Evolutionary conservation across 2,329 filamentous ascomycete species (phyloP), one percentile per base, ranked within the genome.

Genomic region (Leptodontidium sp.): DNA sequence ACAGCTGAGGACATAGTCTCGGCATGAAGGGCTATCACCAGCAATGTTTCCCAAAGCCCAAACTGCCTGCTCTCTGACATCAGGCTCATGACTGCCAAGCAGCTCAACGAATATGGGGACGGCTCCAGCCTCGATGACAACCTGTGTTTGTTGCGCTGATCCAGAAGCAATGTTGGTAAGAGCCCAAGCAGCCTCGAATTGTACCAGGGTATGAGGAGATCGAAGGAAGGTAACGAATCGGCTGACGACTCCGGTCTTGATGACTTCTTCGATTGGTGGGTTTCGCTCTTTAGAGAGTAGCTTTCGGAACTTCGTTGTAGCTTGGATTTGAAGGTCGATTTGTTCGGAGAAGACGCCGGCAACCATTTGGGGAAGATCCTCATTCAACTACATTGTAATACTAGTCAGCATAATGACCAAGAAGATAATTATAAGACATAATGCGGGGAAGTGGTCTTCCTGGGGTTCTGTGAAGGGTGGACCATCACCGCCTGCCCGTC

Each of bases 21-120:
- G 91, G 88, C 96, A 99, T 78, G 93, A 90, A 73, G 96, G 96
- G 86, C 95, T 98, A 81, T 99, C 96, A 83, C 96, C 96, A 73
- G 96, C 96, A 83, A 99, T 99, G 84, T 99, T 99, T 79, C 96
- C 96, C 65, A 99, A 86, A 55, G 96, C 96, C 96, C 96, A 99
- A 66, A 99, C 96, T 68, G 96, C 96, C 83, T 99, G 96, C 83
- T 99, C 96, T 75, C 96, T 89, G 55, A 99, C 96, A 86, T 99
- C 96, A 65, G 96, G 95, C 84, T 99, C 96, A 70, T 93, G 96
- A 85, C 95, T 98, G 79, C 87, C 93, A 74, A 99, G 87, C 70
- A 99, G 88, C 85, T 99, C 95, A 74, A 98, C 95, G 77, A 99
- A 99, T 81, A 99, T 99, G 67, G 96, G 96, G 52, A 99, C 96